phyloP scores from a whole-genome alignment of 495 filamentous ascomycete species.

The Cercophora sp. region DNA sequence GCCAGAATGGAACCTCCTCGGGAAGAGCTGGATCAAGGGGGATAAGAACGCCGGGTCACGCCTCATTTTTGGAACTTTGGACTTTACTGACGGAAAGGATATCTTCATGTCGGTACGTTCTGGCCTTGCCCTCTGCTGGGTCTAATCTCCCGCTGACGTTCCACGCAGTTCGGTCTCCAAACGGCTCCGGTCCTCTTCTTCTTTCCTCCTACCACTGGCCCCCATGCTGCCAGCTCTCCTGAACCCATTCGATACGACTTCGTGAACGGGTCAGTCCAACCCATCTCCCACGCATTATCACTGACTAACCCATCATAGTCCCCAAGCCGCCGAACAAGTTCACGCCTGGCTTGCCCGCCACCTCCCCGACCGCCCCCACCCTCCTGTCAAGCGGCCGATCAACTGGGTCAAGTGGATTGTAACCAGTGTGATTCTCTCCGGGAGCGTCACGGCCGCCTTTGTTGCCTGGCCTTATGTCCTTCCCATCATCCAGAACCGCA shows the following conservation, averaged over 20 bases:
- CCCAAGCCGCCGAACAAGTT: conserved; percentile 70
- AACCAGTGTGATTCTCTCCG: conserved; percentile 61
- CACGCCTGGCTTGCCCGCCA: conserved; percentile 76
- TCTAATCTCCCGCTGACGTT: background rate
- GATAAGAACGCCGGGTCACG: conserved; percentile 68
- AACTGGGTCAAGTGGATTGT: conserved; percentile 78
- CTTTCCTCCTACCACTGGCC: conserved; percentile 85
- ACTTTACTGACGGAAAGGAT: conserved; percentile 79
- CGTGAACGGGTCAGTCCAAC: conserved; percentile 59
- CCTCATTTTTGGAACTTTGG: conserved; percentile 78
- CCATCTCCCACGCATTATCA: background rate
- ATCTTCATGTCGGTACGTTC: conserved; percentile 80
- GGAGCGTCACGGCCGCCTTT: conserved; percentile 60
- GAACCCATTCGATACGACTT: conserved; percentile 86
- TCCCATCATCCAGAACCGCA: conserved; percentile 85
- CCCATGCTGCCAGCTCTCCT: conserved; percentile 64
- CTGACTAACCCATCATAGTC: conserved; percentile 47
- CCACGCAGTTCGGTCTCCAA: conserved; percentile 76
- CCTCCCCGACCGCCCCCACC: conserved; percentile 69
- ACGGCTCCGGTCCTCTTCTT: conserved; percentile 86
- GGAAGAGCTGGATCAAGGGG: conserved; percentile 80
- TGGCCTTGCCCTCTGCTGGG: background rate
- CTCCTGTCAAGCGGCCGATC: conserved; percentile 72
- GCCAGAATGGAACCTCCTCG: conserved; percentile 88
- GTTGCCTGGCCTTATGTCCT: conserved; percentile 78